These are phyloP conservation scores for Cenococcum geophilum DNA, from an alignment of 495 filamentous ascomycete species.

Conservation along the genomic window DNA sequence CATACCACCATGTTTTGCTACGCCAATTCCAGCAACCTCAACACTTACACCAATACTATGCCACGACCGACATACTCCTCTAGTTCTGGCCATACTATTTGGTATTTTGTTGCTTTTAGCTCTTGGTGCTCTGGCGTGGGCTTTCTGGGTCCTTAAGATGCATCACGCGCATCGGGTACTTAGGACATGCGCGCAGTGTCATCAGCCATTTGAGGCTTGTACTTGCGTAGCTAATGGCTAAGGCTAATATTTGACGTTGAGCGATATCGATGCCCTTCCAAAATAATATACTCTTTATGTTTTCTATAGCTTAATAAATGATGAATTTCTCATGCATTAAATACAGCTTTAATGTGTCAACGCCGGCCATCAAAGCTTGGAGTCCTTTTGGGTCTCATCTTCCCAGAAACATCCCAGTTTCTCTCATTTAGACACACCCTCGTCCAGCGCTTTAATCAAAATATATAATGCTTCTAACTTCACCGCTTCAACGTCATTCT, in stretches of 20 bases:
- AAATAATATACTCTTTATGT: too few species aligned
- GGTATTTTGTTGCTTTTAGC: slow-evolving; percentile 13
- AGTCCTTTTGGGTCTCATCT: too few species aligned
- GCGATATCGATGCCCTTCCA: too few species aligned
- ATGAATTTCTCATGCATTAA: too few species aligned
- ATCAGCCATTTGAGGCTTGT: slow-evolving; percentile 5
- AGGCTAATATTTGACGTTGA: not conserved
- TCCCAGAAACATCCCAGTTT: not conserved
- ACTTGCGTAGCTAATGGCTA: not conserved
- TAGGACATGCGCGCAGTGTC: slow-evolving; percentile 2
- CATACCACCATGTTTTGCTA: too few species aligned
- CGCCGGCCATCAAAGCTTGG: too few species aligned
- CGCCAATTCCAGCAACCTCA: too few species aligned
- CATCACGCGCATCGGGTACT: not conserved
- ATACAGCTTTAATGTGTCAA: too few species aligned
- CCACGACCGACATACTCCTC: slow-evolving; percentile 2
- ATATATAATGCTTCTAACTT: slow-evolving; percentile 40
- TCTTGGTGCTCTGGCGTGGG: slow-evolving; percentile 2
- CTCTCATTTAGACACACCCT: slow-evolving; percentile 1
- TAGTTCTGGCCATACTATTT: slow-evolving; percentile 10
- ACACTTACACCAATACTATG: too few species aligned
- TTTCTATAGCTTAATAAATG: too few species aligned
- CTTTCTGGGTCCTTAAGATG: not conserved
- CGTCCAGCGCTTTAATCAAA: slow-evolving; percentile 33
- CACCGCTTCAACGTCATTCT: slow-evolving; percentile 40